Base-by-base conservation (phyloP, 352 stramenopile genomes). In the Phytophthora palmivora region DNA sequence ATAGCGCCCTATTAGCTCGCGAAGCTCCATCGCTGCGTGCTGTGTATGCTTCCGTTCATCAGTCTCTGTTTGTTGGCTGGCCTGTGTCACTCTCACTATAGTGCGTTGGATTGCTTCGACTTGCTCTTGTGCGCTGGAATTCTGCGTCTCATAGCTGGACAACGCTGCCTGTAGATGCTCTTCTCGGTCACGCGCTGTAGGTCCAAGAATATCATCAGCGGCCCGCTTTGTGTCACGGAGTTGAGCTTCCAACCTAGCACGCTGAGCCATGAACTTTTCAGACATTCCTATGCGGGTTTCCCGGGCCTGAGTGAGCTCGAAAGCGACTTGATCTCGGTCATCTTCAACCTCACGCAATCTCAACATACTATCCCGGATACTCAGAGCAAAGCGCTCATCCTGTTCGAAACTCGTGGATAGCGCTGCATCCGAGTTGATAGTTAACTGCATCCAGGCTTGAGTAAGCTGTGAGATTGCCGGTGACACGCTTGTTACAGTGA, bases 271-370 rank as follows among this genome's bases (percentile, higher is more conserved):
- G 41, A 80, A 72, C 36, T 72, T 77, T 11, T 63, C 36, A 12
- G 55, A 61, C 55, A 77, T 74, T 3, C 28, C 37, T 15, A 57
- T 45, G 2, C 70, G 76, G 8, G 67, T 52, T 18, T 85, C 74
- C 0, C 67, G 74, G 45, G 76, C 70, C 15, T 71, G 57, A 9
- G 56, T 18, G 4, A 93, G 76, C 49, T 93, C 84, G 34, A 90
- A 88, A 16, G 54, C 54, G 10, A 89, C 63, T 58, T 91, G 84
- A 38, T 76, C 74, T 9, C 76, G 63, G 49, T 93, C 82, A 61
- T 91, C 78, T 41, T 90, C 76, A 6, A 66, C 58, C 32, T 93
- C 84, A 14, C 78, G 76, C 34, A 93, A 70, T 6, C 79, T 79
- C 47, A 86, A 37, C 19, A 74, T 58, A n/a, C 76, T 78, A 24